Base-by-base conservation (phyloP, 2,329 filamentous ascomycete species). In the Zopfia rhizophila region DNA sequence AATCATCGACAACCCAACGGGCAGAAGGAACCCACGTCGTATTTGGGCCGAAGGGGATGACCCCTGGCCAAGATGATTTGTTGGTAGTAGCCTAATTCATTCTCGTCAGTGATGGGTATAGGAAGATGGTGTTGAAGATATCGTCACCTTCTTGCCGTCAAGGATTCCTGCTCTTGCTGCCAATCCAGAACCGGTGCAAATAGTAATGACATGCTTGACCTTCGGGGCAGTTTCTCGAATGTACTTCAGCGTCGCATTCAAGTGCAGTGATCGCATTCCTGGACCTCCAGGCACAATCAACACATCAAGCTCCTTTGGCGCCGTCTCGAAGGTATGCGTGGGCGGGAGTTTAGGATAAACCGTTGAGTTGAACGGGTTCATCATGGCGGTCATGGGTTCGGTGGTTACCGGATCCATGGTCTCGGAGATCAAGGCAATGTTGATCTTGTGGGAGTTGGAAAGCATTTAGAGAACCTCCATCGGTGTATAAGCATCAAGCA, bases 231-330 rank as follows among this genome's bases (percentile, higher is more conserved):
- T 66, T 2, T 70, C 63, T n/a, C 63, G 55, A 35, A 85, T 72
- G 45, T 78, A 86, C 0, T 76, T 68, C 4, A 80, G 63, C 1
- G 76, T 70, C 3, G 63, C 48, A 1, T 61, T 60, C 23, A 60
- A 29, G 3, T 66, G 53, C 5, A 56, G 50, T 31, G 58, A 60
- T 16, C 72, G 48, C 39, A 64, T 75, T 3, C 85, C 85, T 0
- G 69, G 48, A 0, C 86, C 85, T 2, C 87, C 86, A 0, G 86
- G 85, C n/a, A 89, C 71, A 21, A 89, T 69, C 13, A 89, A 76
- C 4, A 87, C 81, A 43, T 88, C 82, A 10, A 86, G 68, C 1
- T 72, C 72, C 2, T 51, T 45, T 0, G 79, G 78, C 2, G 77
- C 73, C 8, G 75, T 68, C 37, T 73, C 72, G 58, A 83, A 84